Conservation (phyloP, 768 basidiomycete species). For the Lyophyllum decastes region DNA sequence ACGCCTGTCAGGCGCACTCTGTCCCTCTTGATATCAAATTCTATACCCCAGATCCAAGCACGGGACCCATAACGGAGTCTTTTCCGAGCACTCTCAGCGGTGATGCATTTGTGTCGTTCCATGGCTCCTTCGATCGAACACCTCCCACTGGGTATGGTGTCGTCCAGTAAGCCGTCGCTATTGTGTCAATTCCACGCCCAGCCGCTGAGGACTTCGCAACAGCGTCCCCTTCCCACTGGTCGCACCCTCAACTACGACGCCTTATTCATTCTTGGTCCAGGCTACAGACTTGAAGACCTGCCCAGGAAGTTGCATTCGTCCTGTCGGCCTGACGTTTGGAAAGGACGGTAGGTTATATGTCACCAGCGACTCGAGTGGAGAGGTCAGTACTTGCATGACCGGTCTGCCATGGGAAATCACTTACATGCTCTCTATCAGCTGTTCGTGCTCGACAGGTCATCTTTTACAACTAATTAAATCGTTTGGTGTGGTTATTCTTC, state of each 20-base stretch:
- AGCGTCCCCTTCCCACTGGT: slow-evolving; percentile 29
- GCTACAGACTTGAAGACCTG: slow-evolving; percentile 37
- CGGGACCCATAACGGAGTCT: slow-evolving; percentile 5
- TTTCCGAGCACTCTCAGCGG: slow-evolving; percentile 30
- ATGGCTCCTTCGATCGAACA: slow-evolving; percentile 40
- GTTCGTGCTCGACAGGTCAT: slow-evolving; percentile 13
- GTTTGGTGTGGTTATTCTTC: no score
- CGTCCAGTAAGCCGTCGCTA: slow-evolving; percentile 28
- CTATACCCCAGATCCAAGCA: slow-evolving; percentile 20
- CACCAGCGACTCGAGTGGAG: slow-evolving; percentile 45
- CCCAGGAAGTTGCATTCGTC: slow-evolving; percentile 43
- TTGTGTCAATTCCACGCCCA: neutral
- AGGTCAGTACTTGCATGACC: slow-evolving; percentile 25
- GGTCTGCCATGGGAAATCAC: neutral
- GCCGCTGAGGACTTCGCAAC: neutral
- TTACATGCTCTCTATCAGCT: neutral
- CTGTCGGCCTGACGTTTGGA: slow-evolving; percentile 44
- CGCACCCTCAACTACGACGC: slow-evolving; percentile 5
- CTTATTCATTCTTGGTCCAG: slow-evolving; percentile 37
- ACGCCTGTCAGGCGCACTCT: slow-evolving; percentile 52
- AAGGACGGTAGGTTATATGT: slow-evolving; percentile 37
- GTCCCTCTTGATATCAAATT: slow-evolving; percentile 50
- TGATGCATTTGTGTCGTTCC: slow-evolving; percentile 47
- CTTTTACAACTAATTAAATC: neutral
- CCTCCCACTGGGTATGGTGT: slow-evolving; percentile 51